Evolutionary conservation across 2,329 filamentous ascomycete species (phyloP), one percentile per base, ranked within the genome.

Genomic region (Colletotrichum costaricense): DNA sequence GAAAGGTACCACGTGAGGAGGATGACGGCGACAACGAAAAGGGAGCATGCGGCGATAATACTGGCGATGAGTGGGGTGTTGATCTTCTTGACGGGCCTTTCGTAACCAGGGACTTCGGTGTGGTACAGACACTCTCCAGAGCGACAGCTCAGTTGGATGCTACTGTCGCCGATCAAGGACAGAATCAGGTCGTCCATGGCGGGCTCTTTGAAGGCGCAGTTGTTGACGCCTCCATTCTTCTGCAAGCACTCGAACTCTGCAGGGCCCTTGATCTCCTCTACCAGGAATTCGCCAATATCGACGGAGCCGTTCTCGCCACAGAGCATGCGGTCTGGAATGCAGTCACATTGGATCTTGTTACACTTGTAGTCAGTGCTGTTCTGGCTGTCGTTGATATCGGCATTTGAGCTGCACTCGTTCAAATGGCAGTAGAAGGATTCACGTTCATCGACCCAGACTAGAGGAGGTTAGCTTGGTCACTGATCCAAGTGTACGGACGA

Each of bases 391-490:
- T 90, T 88, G 73, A 92, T 92, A 70, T 93, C 89, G 80, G 93
- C 91, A 63, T 84, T 88, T 78, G 94, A 97, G 19, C 90, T 84
- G 85, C 97, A 99, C 19, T 92, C 93, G 78, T 94, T 91, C 72
- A 99, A 87, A 75, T 93, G 92, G 85, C 97, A 99, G 83, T 97
- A 99, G 86, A 99, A 99, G 1, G 97, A 98, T 84, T 99, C 97
- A 75, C 90, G 88, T 77, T 96, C 90, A 78, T 97, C 95, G 60
- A 99, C 95, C 96, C 97, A 99, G 84, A 99, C 93, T 95, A 77
- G 11, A n/a, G 30, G 72, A 19, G 49, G 16, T 11, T 57, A 30
- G 42, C 30, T 54, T 19, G 24, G 62, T 28, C 16, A 14, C 5
- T 14, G n/a, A 35, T 54, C 30, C 55, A 72, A 12, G 33, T 28